Evolutionary conservation across 2,329 filamentous ascomycete genomes (phyloP).

Genomic region (Salinomyces thailandicus): DNA sequence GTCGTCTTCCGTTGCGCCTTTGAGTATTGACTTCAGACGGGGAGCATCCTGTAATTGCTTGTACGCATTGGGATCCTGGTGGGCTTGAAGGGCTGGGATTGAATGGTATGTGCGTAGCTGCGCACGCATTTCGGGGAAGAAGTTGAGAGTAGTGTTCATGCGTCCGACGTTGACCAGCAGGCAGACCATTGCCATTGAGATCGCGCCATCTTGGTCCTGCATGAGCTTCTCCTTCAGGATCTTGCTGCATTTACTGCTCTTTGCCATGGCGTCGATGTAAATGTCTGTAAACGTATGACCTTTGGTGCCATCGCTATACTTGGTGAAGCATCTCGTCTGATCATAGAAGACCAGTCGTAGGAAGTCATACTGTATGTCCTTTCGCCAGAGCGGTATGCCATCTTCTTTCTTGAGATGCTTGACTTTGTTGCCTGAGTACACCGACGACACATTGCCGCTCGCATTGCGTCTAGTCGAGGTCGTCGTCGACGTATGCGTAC

Average conservation of each 20-base stretch:
- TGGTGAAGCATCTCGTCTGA: slow-evolving; percentile 69
- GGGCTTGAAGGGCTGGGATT: slow-evolving; percentile 89
- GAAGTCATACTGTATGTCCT: slow-evolving; percentile 83
- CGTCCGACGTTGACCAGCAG: slow-evolving; percentile 91
- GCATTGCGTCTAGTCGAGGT: slow-evolving; percentile 49
- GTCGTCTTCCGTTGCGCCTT: slow-evolving; percentile 86
- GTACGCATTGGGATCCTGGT: slow-evolving; percentile 90
- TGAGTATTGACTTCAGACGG: slow-evolving; percentile 89
- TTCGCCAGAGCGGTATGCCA: slow-evolving; percentile 75
- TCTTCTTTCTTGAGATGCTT: slow-evolving; percentile 81
- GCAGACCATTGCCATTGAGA: slow-evolving; percentile 99
- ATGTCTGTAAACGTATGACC: slow-evolving; percentile 77
- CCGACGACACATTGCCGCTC: slow-evolving; percentile 54
- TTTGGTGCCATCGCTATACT: slow-evolving; percentile 72
- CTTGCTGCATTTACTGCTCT: slow-evolving; percentile 98
- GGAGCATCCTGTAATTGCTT: slow-evolving; percentile 97
- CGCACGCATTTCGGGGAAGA: slow-evolving; percentile 98
- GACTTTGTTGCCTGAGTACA: slow-evolving; percentile 66
- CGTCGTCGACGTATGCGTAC: slow-evolving; percentile 39
- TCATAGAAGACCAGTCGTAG: slow-evolving; percentile 71
- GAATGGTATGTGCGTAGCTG: slow-evolving; percentile 96
- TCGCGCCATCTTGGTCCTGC: slow-evolving; percentile 80
- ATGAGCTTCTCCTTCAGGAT: slow-evolving; percentile 93
- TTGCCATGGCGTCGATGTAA: slow-evolving; percentile 96
- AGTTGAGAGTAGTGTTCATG: slow-evolving; percentile 98